Evolutionary conservation across 2,329 filamentous ascomycete genomes (phyloP).

Genomic region (Knoxdaviesia proteae): DNA sequence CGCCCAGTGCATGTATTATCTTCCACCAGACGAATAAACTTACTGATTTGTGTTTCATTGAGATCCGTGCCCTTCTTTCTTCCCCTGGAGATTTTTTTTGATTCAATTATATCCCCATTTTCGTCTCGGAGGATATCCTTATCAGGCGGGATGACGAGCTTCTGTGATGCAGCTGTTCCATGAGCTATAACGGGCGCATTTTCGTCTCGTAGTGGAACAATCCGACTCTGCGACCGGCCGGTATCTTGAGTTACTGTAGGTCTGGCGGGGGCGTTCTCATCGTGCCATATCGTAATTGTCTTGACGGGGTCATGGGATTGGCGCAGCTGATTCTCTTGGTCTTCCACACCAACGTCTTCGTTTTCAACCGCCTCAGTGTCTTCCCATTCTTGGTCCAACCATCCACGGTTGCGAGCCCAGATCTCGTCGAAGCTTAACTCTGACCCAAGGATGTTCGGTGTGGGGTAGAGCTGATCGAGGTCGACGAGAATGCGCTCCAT

Average conservation of each 20-base stretch:
- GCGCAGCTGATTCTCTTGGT: background rate
- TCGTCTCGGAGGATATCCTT: constrained; percentile 28
- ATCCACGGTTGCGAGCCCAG: constrained; percentile 56
- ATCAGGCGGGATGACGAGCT: constrained; percentile 23
- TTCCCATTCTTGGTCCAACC: constrained; percentile 37
- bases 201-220: too few relatives aligned
- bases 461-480: constrained; percentile 67
- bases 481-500: constrained; percentile 76
- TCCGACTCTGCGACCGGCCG: too few relatives aligned
- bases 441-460: constrained; percentile 43
- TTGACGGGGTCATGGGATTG: too few relatives aligned
- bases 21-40: constrained; percentile 13
- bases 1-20: too few relatives aligned
- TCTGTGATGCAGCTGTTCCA: constrained; percentile 7
- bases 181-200: too few relatives aligned
- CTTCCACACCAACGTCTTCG: constrained; percentile 7
- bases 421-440: constrained; percentile 89
- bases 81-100: constrained; percentile 26
- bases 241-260: too few relatives aligned
- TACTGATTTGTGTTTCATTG: constrained; percentile 84
- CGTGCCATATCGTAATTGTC: too few relatives aligned
- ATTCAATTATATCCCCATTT: constrained; percentile 31
- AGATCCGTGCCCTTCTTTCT: constrained; percentile 68
- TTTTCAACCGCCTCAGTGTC: constrained; percentile 6
- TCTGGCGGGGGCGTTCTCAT: too few relatives aligned